Conservation (phyloP, 352 stramenopile genomes). For the Pythium dissotocum region DNA sequence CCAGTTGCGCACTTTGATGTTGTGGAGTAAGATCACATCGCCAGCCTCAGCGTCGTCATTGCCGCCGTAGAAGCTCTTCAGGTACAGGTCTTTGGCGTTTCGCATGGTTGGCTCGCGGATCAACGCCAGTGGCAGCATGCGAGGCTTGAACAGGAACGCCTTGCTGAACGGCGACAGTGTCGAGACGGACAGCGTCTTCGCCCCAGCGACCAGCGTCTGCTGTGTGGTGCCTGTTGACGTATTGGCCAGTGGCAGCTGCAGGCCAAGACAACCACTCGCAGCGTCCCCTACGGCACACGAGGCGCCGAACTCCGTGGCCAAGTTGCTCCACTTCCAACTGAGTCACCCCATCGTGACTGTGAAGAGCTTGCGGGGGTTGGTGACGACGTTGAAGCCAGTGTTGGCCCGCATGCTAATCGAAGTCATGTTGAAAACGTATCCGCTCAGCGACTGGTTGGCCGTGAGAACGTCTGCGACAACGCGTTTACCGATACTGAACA, state of each 20-base stretch:
- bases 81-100: neutral
- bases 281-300: neutral
- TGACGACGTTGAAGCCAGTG: neutral
- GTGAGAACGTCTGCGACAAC: neutral
- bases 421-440: no score
- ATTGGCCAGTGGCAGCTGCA: neutral
- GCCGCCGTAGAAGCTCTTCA: neutral
- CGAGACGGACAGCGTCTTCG: neutral
- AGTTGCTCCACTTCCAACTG: conserved; percentile 8
- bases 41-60: neutral
- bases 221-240: neutral
- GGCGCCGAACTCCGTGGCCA: neutral
- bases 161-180: neutral
- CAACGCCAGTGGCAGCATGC: neutral
- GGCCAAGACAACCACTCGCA: neutral
- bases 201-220: neutral
- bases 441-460: neutral
- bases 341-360: neutral
- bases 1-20: neutral
- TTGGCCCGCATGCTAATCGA: no score
- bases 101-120: neutral
- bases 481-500: neutral
- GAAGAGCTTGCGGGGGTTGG: conserved; percentile 19
- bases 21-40: neutral
- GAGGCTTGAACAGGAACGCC: neutral